Evolutionary conservation across 2,329 filamentous ascomycete species (phyloP).

Genomic region (Colletotrichum scovillei): DNA sequence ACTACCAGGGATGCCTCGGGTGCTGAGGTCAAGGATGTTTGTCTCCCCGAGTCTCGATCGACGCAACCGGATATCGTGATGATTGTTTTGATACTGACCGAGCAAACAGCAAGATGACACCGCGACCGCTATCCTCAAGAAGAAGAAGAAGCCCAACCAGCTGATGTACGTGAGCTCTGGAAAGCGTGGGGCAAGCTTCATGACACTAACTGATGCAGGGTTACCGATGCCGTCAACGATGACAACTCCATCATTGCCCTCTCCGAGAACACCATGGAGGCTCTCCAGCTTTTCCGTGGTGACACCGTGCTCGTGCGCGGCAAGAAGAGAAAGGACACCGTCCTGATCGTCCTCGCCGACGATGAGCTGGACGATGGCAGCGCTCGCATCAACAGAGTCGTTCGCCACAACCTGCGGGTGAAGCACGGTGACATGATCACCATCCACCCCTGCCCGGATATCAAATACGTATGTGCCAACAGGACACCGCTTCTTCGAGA

Average conservation of each 20-base stretch:
- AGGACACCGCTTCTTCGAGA: not conserved
- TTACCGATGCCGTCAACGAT: constrained; percentile 98
- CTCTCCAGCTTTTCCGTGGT: constrained; percentile 96
- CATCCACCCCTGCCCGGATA: constrained; percentile 97
- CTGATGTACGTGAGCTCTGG: constrained; percentile 77
- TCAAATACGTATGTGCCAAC: constrained; percentile 91
- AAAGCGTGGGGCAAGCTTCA: constrained; percentile 9
- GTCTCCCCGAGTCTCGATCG: constrained; percentile 45
- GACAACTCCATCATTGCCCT: constrained; percentile 99
- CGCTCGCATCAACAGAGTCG: constrained; percentile 97
- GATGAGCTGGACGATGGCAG: constrained; percentile 98
- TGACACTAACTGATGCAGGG: constrained; percentile 64
- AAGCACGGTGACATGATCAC: constrained; percentile 99
- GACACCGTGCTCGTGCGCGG: constrained; percentile 98
- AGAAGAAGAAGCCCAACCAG: constrained; percentile 99
- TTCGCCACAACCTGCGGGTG: constrained; percentile 96
- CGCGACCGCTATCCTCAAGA: constrained; percentile 97
- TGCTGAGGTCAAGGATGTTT: constrained; percentile 85
- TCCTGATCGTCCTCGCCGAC: constrained; percentile 96
- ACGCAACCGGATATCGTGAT: constrained; percentile 28
- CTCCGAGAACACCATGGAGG: constrained; percentile 99
- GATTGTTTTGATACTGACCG: constrained; percentile 46
- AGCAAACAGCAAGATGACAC: constrained; percentile 81
- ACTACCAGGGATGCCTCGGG: constrained; percentile 83
- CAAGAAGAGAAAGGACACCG: constrained; percentile 99